phyloP scores from a whole-genome alignment of 441 rosid species.

The Erodium trifolium region DNA sequence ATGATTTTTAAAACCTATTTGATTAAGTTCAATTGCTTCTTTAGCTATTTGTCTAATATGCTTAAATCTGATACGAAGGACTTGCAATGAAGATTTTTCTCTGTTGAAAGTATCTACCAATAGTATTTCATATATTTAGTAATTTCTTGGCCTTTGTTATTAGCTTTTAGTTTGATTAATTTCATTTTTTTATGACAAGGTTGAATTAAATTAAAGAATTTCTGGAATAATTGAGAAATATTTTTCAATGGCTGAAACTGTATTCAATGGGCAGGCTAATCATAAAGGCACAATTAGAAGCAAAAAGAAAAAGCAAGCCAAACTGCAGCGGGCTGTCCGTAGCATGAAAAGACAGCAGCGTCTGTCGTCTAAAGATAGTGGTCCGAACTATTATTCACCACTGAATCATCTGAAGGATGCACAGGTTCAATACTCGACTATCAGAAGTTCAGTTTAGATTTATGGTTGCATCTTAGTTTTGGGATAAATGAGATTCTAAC shows the following conservation, averaged over 20 bases:
- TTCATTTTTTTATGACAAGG: not conserved
- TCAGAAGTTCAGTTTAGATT: slow-evolving; percentile 5
- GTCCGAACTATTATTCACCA: slow-evolving; percentile 57
- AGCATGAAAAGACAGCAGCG: slow-evolving; percentile 80
- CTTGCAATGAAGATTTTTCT: not conserved
- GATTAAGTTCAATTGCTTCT: not conserved
- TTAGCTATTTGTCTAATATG: too few relatives aligned
- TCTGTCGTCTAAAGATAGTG: slow-evolving; percentile 39
- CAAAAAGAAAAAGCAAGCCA: slow-evolving; percentile 97
- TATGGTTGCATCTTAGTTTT: not conserved
- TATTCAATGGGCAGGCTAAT: slow-evolving; percentile 43
- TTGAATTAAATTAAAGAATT: not conserved
- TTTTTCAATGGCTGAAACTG: not conserved
- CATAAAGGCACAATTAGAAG: slow-evolving; percentile 77
- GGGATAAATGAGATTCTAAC: slow-evolving; percentile 3
- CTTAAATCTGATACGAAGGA: not conserved
- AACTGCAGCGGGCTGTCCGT: slow-evolving; percentile 67
- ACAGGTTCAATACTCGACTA: slow-evolving; percentile 42
- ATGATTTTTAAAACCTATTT: not conserved
- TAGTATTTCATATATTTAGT: not conserved
- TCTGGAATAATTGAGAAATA: not conserved
- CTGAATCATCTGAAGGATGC: slow-evolving; percentile 79
- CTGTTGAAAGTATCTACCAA: not conserved
- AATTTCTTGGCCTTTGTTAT: not conserved
- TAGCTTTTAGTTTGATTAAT: not conserved